Base-by-base conservation (phyloP, 768 basidiomycete species). In the Psilocybe azurescens region DNA sequence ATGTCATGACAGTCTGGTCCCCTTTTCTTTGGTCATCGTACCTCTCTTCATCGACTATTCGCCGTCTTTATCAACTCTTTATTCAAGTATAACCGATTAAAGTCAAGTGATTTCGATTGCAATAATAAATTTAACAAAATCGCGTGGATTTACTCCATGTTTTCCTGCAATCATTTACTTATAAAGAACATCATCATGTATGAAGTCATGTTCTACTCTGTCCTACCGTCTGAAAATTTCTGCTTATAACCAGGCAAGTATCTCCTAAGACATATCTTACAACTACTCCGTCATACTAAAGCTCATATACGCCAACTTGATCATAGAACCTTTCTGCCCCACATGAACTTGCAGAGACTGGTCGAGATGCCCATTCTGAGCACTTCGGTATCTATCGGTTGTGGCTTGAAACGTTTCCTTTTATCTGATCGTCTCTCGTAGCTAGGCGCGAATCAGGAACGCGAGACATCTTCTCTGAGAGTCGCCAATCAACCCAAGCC, bases 171-270 rank as follows among this genome's bases (percentile, higher is more conserved):
- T 20, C 29, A 54, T 24, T 24, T 18, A 49, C 18, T 32, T 50
- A 44, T 50, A 9, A 16, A 56, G 29, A 39, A 16, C 20, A 20
- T 24, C 62, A 56, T 63, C 62, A 63, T 59, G 38, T n/a, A 63
- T 63, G 62, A 63, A 63, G 62, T 63, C 62, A 63, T 59, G 11
- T 44, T 56, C 48, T 39, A 18, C 30, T 33, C 16, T 8, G 9
- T 29, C 30, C 5, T 52, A 29, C 49, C 18, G 29, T 41, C 36
- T 7, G 9, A 50, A 18, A 38, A 56, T 48, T 56, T 11, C 56
- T 29, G 28, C 50, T 56, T 49, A 44, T 44, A 44, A 44, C 14
- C 2, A 5, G 5, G 41, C 41, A 44, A 44, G 14, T 44, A 13
- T 44, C 4, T n/a, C 41, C 41, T 44, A 16, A 5, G 7, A 10